phyloP scores from a whole-genome alignment of 768 basidiomycete genomes.

The Amanita thiersii region DNA sequence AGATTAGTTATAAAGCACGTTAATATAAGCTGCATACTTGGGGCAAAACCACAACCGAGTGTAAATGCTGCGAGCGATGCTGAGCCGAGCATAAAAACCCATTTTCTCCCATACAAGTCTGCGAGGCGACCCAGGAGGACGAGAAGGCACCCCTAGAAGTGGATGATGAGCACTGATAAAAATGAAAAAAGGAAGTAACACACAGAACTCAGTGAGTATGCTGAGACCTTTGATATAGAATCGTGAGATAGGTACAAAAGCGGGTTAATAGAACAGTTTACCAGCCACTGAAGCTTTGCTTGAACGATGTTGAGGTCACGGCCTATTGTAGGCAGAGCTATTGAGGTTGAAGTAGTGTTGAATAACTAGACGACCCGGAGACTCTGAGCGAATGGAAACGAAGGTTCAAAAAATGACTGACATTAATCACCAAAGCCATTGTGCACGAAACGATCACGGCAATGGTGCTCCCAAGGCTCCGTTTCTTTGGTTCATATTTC shows the following conservation, averaged over 20 bases:
- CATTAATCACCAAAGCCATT: conserved; percentile 29
- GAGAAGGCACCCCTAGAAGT: conserved; percentile 61
- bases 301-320: conserved; percentile 39
- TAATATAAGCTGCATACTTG: conserved; percentile 23
- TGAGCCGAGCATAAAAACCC: conserved; percentile 55
- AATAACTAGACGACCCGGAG: conserved; percentile 20
- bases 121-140: conserved; percentile 74
- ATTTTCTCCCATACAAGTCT: conserved; percentile 72
- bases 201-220: conserved; percentile 61
- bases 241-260: conserved; percentile 10
- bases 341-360: conserved; percentile 39
- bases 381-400: not conserved
- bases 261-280: not conserved
- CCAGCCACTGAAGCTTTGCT: conserved; percentile 55
- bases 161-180: not conserved
- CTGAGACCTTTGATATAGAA: conserved; percentile 26
- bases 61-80: conserved; percentile 45
- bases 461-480: conserved; percentile 11
- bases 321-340: conserved; percentile 46
- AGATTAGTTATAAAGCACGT: not conserved
- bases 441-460: conserved; percentile 27
- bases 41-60: conserved; percentile 56
- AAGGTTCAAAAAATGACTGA: conserved; percentile 9
- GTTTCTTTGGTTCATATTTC: not conserved
- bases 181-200: conserved; percentile 3